Conservation (phyloP, 2,329 filamentous ascomycete genomes). For the Myrmaecium sp. region DNA sequence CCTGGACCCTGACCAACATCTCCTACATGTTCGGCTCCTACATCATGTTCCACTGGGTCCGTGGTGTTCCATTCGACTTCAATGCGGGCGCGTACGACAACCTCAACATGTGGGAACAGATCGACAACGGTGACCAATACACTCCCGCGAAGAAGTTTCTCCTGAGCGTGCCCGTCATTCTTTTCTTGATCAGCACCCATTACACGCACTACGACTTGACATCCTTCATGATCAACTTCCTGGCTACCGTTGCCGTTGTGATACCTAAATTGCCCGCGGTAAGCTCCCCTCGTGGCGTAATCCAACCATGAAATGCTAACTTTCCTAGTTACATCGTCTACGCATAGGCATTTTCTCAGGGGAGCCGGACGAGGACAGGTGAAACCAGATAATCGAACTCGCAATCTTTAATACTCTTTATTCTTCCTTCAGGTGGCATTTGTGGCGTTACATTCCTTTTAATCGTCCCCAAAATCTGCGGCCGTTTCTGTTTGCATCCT, state of each 20-base stretch:
- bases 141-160: slow-evolving; percentile 98
- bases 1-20: slow-evolving; percentile 97
- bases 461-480: too few relatives aligned
- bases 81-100: slow-evolving; percentile 98
- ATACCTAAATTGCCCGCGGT: slow-evolving; percentile 94
- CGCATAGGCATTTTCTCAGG: slow-evolving; percentile 22
- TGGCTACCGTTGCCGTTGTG: slow-evolving; percentile 80
- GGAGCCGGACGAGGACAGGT: slow-evolving; percentile 21
- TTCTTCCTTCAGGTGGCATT: too few relatives aligned
- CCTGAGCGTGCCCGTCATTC: slow-evolving; percentile 77
- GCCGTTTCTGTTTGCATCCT: too few relatives aligned
- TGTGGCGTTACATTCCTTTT: too few relatives aligned
- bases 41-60: slow-evolving; percentile 98
- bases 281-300: slow-evolving; percentile 25
- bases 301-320: background rate
- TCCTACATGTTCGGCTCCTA: slow-evolving; percentile 98
- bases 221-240: slow-evolving; percentile 93
- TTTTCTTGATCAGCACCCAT: slow-evolving; percentile 94
- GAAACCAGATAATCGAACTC: too few relatives aligned
- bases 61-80: slow-evolving; percentile 96
- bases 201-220: slow-evolving; percentile 97
- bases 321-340: slow-evolving; percentile 19
- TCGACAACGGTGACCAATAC: slow-evolving; percentile 97
- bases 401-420: too few relatives aligned
- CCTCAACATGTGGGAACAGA: slow-evolving; percentile 99